phyloP scores from a whole-genome alignment of 164 flowering plant genomes.

The Liquidambar formosana region DNA sequence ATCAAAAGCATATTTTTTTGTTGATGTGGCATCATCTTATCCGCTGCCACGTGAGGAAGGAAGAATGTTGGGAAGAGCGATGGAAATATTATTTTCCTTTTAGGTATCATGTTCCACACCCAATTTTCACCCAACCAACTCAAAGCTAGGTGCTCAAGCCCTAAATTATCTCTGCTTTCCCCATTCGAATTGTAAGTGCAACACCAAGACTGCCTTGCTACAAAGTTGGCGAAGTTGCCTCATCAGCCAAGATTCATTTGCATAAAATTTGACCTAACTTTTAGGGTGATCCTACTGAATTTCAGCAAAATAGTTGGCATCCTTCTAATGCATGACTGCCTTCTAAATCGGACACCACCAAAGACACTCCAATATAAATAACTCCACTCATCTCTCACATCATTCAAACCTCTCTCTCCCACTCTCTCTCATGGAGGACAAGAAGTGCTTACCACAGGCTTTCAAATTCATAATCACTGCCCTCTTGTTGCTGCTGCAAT shows the following conservation, averaged over 20 bases:
- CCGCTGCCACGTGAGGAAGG: no score
- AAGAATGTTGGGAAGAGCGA: no score
- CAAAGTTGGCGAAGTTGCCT: background rate
- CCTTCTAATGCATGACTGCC: background rate
- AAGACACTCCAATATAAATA: background rate
- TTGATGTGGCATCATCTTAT: no score
- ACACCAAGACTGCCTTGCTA: no score
- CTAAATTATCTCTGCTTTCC: no score
- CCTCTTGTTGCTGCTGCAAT: slow-evolving; percentile 10
- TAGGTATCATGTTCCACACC: no score
- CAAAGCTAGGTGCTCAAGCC: no score
- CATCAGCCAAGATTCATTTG: slow-evolving; percentile 7
- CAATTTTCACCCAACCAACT: no score
- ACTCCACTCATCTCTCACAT: background rate
- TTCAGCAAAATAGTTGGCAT: background rate
- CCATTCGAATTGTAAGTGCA: no score
- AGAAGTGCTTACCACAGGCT: background rate
- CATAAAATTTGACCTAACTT: background rate
- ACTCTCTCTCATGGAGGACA: slow-evolving; percentile 4
- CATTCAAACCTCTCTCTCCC: background rate
- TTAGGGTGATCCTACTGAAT: no score
- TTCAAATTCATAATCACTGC: background rate
- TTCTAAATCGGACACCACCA: background rate
- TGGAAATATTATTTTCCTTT: no score
- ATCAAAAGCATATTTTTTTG: no score